Conservation (phyloP, 139 green algal species). For the Desmodesmus armatus region DNA sequence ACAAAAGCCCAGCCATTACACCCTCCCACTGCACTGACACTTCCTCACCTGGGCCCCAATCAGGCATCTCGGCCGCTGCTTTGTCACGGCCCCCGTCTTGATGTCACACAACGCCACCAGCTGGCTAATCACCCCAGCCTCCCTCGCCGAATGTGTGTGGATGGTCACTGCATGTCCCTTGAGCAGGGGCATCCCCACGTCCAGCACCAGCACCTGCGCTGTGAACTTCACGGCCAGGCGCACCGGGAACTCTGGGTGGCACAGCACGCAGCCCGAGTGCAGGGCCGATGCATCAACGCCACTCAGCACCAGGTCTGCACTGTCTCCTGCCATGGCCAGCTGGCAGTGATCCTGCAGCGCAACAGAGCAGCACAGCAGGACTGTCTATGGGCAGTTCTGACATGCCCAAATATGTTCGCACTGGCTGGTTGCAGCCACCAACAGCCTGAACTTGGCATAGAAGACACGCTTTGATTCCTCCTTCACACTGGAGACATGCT, state of each 20-base stretch:
- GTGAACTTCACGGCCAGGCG: slow-evolving; percentile 70
- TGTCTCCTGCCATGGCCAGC: slow-evolving; percentile 84
- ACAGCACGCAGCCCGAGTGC: slow-evolving; percentile 68
- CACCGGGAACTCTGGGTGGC: slow-evolving; percentile 82
- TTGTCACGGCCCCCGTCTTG: slow-evolving; percentile 77
- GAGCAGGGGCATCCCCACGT: slow-evolving; percentile 85
- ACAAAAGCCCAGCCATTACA: too few relatives aligned
- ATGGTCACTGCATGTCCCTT: slow-evolving; percentile 74
- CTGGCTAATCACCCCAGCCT: slow-evolving; percentile 72
- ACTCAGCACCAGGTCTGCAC: slow-evolving; percentile 79
- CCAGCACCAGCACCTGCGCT: slow-evolving; percentile 83
- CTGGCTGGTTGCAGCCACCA: too few relatives aligned
- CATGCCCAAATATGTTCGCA: not conserved
- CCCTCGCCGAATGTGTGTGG: slow-evolving; percentile 79
- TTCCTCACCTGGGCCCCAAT: slow-evolving; percentile 61
- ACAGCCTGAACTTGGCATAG: too few relatives aligned
- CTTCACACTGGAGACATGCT: too few relatives aligned
- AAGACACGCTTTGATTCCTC: too few relatives aligned
- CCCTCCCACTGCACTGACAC: too few relatives aligned
- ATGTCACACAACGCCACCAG: slow-evolving; percentile 82
- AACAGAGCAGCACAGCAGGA: not conserved
- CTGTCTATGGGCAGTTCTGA: not conserved
- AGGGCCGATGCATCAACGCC: slow-evolving; percentile 64
- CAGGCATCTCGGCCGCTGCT: slow-evolving; percentile 72
- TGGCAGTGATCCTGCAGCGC: slow-evolving; percentile 17